These are phyloP conservation scores for Paecilomyces niveus DNA, from an alignment of 2,329 filamentous ascomycete species.

Conservation along the genomic window DNA sequence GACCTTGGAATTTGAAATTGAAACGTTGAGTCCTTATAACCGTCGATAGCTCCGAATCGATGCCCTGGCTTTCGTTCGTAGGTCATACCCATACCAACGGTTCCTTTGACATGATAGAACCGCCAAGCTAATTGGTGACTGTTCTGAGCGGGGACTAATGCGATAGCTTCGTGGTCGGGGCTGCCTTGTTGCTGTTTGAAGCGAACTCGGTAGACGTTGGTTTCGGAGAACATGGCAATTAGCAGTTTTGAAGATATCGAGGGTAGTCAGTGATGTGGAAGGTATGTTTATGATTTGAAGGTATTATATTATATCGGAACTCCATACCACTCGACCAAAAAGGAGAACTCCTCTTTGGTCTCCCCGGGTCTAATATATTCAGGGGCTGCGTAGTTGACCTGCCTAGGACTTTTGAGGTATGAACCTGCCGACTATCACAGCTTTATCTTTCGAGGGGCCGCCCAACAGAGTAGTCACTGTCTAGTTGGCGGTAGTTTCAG, in stretches of 20 bases:
- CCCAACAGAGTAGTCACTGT: no score
- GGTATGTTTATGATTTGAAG: no score
- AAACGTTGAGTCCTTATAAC: not conserved
- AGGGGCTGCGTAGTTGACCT: no score
- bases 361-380: no score
- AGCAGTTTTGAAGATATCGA: not conserved
- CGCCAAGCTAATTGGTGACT: not conserved
- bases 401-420: no score
- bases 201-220: not conserved
- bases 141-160: not conserved
- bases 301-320: no score
- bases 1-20: not conserved
- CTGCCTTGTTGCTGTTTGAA: not conserved
- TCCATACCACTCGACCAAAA: no score
- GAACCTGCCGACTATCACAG: no score
- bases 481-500: no score
- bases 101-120: not conserved
- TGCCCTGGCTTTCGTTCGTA: not conserved
- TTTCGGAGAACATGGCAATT: not conserved
- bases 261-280: no score
- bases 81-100: not conserved
- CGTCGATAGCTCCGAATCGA: not conserved
- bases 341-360: no score
- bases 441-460: no score
- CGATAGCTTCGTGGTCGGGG: not conserved